Evolutionary conservation across 2,329 filamentous ascomycete species (phyloP).

Genomic region (Pyrenophora tritici-repentis): DNA sequence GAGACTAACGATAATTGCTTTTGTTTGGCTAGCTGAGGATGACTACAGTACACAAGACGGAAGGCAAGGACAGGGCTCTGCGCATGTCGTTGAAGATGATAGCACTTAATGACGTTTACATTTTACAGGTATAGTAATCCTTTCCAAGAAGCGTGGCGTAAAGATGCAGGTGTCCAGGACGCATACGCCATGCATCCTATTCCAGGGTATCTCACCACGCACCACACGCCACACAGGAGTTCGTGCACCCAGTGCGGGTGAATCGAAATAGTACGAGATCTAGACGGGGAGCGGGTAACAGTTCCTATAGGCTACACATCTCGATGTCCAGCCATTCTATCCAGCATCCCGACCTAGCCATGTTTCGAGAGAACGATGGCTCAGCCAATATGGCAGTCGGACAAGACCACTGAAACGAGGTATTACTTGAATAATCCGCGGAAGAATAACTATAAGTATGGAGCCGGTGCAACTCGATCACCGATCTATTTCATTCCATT

Average conservation of each 20-base stretch:
- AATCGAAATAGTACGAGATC: slow-evolving; percentile 1
- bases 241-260: neutral
- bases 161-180: neutral
- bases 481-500: neutral
- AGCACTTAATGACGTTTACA: neutral
- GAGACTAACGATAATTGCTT: slow-evolving; percentile 4
- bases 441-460: slow-evolving; percentile 6
- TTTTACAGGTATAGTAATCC: neutral
- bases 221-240: neutral
- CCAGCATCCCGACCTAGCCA: neutral
- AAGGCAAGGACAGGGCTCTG: neutral
- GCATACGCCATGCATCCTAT: neutral
- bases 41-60: neutral
- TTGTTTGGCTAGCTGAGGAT: neutral
- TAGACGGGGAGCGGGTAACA: slow-evolving; percentile 5
- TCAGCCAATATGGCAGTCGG: neutral
- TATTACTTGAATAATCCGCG: neutral
- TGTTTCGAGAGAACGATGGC: neutral
- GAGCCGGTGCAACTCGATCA: slow-evolving; percentile 5
- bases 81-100: neutral
- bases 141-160: neutral
- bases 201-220: neutral
- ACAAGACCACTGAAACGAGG: neutral
- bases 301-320: neutral
- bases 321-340: neutral